Conservation (phyloP, 768 basidiomycete species). For the Xerocomellus intermedius region DNA sequence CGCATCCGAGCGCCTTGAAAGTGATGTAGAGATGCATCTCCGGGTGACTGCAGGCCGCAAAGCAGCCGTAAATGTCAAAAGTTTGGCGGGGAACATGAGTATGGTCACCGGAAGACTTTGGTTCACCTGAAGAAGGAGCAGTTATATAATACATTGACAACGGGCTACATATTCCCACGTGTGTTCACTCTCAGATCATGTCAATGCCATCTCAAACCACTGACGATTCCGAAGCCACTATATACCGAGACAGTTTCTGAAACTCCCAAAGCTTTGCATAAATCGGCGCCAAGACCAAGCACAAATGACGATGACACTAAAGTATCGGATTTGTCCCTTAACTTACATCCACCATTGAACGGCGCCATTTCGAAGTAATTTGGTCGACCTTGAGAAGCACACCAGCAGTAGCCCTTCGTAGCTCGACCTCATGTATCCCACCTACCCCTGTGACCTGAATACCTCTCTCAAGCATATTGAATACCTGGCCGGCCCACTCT, state of each 20-base stretch:
- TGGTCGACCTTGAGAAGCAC: conserved; percentile 80
- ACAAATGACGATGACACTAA: not conserved
- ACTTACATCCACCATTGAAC: conserved; percentile 53
- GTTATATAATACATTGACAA: not conserved
- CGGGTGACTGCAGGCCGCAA: conserved; percentile 18
- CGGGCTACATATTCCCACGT: conserved; percentile 13
- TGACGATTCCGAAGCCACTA: no score
- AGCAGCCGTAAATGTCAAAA: conserved; percentile 9
- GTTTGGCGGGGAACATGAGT: conserved; percentile 24
- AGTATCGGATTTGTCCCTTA: conserved; percentile 3
- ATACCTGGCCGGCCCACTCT: conserved; percentile 79
- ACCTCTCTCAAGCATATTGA: conserved; percentile 65
- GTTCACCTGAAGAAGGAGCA: not conserved
- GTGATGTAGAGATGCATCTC: conserved; percentile 38
- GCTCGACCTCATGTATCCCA: conserved; percentile 57
- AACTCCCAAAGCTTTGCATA: not conserved
- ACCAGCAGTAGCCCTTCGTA: conserved; percentile 73
- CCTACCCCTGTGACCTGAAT: conserved; percentile 59
- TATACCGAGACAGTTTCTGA: not conserved
- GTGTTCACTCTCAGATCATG: no score
- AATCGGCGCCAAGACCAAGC: not conserved
- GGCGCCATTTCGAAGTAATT: conserved; percentile 63
- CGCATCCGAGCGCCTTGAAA: conserved; percentile 67
- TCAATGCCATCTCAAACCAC: no score
- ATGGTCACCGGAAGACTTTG: not conserved